Percentiles rank a stretch among this genome's conserved stretches.
Evolutionary conservation across 495 filamentous ascomycete species (phyloP).

Genomic region (Tuber melanosporum): DNA sequence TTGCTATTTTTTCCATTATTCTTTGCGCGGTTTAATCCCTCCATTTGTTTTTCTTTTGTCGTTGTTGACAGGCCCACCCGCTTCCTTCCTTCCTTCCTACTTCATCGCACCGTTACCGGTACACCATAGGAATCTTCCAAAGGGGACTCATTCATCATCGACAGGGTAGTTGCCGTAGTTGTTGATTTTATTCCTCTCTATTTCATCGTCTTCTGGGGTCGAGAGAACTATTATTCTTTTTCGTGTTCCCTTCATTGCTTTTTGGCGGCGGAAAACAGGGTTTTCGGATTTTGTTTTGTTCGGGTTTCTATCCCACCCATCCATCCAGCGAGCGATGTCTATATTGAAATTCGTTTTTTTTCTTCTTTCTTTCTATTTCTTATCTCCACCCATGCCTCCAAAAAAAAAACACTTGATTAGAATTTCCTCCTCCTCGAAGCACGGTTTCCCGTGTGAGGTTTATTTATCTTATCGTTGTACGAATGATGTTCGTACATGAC

Average conservation of each 20-base stretch:
- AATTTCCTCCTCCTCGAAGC: not conserved
- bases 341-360: conserved; percentile 20
- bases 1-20: conserved; percentile 7
- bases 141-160: not conserved
- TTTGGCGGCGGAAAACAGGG: conserved; percentile 15
- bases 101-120: not conserved
- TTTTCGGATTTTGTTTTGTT: not conserved
- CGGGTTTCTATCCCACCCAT: not conserved
- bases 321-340: conserved; percentile 27
- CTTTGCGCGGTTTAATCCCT: not conserved
- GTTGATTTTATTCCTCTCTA: conserved; percentile 7
- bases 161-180: not conserved
- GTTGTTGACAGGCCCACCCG: not conserved
- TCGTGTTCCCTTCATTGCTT: conserved; percentile 7
- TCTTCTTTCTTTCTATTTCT: not conserved
- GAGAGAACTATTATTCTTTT: not conserved
- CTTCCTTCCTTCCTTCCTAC: not conserved
- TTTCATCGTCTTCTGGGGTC: not conserved
- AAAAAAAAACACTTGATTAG: not conserved
- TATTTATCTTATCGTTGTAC: conserved; percentile 16
- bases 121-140: not conserved
- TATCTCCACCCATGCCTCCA: not conserved
- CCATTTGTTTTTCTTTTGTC: not conserved
- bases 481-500: not conserved
- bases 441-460: conserved; percentile 12